phyloP scores from a whole-genome alignment of 164 flowering plant species.

The Santalum album region DNA sequence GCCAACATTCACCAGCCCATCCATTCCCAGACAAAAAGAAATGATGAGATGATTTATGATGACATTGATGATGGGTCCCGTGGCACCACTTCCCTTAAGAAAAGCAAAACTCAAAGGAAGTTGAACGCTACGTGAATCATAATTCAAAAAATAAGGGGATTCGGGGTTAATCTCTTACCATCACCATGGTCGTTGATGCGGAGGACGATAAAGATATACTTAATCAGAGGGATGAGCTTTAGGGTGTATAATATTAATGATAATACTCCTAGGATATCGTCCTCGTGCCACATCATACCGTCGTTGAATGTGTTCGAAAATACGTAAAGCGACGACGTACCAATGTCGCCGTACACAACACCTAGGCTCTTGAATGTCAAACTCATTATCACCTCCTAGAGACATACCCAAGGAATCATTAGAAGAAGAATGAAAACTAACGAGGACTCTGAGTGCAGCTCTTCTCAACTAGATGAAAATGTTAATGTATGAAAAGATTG shows the following conservation, averaged over 20 bases:
- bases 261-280: slow-evolving; percentile 66
- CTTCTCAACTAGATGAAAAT: neutral
- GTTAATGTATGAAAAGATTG: neutral
- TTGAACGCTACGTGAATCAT: too few species aligned
- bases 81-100: too few species aligned
- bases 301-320: slow-evolving; percentile 47
- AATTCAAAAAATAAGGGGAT: neutral
- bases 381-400: slow-evolving; percentile 22
- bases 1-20: too few species aligned
- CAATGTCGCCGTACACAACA: slow-evolving; percentile 72
- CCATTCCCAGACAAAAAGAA: too few species aligned
- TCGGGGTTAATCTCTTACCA: slow-evolving; percentile 26
- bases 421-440: neutral
- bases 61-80: too few species aligned
- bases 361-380: slow-evolving; percentile 80
- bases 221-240: slow-evolving; percentile 54
- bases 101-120: too few species aligned
- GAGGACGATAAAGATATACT: slow-evolving; percentile 70
- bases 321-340: slow-evolving; percentile 78
- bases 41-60: too few species aligned
- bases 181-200: slow-evolving; percentile 73
- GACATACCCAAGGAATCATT: too few species aligned
- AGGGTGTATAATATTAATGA: slow-evolving; percentile 64
- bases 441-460: neutral
- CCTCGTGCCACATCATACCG: slow-evolving; percentile 39